Evolutionary conservation across 257 asterid species (phyloP).

Genomic region (Gentiana straminea): DNA sequence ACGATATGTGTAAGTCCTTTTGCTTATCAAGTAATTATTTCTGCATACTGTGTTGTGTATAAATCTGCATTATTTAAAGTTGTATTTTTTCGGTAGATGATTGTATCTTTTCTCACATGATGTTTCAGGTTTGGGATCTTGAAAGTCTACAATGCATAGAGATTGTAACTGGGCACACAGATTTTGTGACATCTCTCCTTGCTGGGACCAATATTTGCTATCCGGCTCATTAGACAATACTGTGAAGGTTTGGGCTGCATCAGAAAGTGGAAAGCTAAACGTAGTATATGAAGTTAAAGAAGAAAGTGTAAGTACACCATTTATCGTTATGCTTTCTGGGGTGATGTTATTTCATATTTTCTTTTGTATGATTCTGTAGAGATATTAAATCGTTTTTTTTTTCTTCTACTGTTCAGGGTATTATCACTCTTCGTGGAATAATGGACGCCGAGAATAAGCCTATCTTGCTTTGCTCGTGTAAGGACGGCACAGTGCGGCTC

Average conservation of each 20-base stretch:
- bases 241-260: constrained; percentile 39
- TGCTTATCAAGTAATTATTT: no score
- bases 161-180: constrained; percentile 35
- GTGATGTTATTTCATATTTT: background rate
- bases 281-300: constrained; percentile 25
- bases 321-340: background rate
- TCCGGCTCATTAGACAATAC: constrained; percentile 60
- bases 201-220: constrained; percentile 42
- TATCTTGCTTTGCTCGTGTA: constrained; percentile 36
- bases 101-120: no score
- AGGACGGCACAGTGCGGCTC: constrained; percentile 35
- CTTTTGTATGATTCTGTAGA: background rate
- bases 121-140: constrained; percentile 47
- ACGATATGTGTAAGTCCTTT: constrained; percentile 32
- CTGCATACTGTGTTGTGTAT: no score
- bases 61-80: no score
- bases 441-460: constrained; percentile 31
- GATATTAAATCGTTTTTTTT: background rate
- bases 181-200: constrained; percentile 40
- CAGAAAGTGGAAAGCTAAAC: constrained; percentile 36
- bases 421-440: constrained; percentile 31
- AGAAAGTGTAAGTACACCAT: constrained; percentile 15
- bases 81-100: no score
- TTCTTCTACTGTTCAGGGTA: constrained; percentile 1
- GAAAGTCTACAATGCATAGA: constrained; percentile 45